Base-by-base conservation (phyloP, 768 basidiomycete genomes). In the Podaxis sp. region DNA sequence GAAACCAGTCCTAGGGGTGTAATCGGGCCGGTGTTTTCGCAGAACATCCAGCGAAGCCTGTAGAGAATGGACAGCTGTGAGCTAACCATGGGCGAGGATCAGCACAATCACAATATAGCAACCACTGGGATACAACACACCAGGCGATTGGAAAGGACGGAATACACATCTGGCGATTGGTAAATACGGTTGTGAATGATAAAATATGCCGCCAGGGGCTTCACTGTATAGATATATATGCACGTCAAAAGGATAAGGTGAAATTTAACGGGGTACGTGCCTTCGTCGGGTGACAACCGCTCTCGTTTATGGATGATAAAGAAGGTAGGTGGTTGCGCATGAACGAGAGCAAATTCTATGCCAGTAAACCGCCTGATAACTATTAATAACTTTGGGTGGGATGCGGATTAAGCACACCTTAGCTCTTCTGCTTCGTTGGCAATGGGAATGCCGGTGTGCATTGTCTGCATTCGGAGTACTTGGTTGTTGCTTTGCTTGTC, bases 401-500 rank as follows among this genome's bases (percentile, higher is more conserved):
- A 9, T 18, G 18, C 11, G 51, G 44, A 36, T 32, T 27, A n/a
- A 18, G 73, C 85, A 64, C 71, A 91, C 93, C 79, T 92, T 63
- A 96, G 85, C 69, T 95, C 91, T 64, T 91, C 91, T 9, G 88
- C 86, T 71, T 95, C 94, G 65, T 95, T 89, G 6, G 80, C 76
- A 59, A 93, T 74, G 9, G 89, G 84, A 28, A 83, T 75, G n/a
- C 89, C 91, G 0, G 90, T 89, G 68, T 92, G 89, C 76, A 89
- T 88, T 0, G 91, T 95, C 73, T 96, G 94, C 94, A 96, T 96
- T 66, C 93, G 88, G 47, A 96, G 76, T 32, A 90, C 87, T 67
- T 94, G 91, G 72, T 96, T 96, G 73, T 89, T 95, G 75, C 90
- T 93, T 74, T 91, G 90, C 72, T 92, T 92, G 74, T 95, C 93